Conservation (phyloP, 1,284 basidiomycete species). For the Ceratobasidium sp. region DNA sequence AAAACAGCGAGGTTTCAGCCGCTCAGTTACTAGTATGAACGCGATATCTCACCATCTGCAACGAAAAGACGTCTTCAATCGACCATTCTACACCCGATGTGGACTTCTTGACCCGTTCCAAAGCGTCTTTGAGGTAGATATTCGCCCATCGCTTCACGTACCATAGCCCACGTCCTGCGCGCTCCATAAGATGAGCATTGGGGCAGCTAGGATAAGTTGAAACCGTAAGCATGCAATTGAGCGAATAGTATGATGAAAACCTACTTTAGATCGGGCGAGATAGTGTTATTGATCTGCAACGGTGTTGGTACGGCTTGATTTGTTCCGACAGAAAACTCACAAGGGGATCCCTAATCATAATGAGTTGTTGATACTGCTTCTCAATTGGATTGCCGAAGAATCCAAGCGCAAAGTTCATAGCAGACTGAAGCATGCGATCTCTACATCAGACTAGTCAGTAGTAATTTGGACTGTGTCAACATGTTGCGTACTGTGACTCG, state of each 20-base stretch:
- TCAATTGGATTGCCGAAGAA: slow-evolving; percentile 88
- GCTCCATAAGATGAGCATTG: slow-evolving; percentile 65
- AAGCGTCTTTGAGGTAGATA: slow-evolving; percentile 53
- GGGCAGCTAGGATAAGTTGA: slow-evolving; percentile 63
- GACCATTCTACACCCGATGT: slow-evolving; percentile 41
- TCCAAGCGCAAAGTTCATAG: slow-evolving; percentile 85
- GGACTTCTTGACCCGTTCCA: slow-evolving; percentile 51
- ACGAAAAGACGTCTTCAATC: slow-evolving; percentile 43
- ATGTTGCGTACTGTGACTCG: slow-evolving; percentile 76
- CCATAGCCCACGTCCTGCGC: slow-evolving; percentile 50
- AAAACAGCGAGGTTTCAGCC: neutral
- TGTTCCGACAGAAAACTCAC: no score
- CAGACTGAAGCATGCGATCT: slow-evolving; percentile 86
- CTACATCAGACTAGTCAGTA: slow-evolving; percentile 55
- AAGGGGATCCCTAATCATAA: slow-evolving; percentile 63
- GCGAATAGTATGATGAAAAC: slow-evolving; percentile 68
- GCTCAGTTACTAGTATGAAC: neutral
- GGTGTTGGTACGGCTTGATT: neutral
- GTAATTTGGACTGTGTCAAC: slow-evolving; percentile 30
- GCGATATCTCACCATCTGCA: slow-evolving; percentile 19
- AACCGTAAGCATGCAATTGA: slow-evolving; percentile 45
- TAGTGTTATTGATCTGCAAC: slow-evolving; percentile 79
- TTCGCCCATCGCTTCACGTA: slow-evolving; percentile 55
- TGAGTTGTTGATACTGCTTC: slow-evolving; percentile 82
- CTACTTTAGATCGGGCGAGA: slow-evolving; percentile 79